Base-by-base conservation (phyloP, 2,329 filamentous ascomycete genomes). In the Pseudocercospora fuligena region DNA sequence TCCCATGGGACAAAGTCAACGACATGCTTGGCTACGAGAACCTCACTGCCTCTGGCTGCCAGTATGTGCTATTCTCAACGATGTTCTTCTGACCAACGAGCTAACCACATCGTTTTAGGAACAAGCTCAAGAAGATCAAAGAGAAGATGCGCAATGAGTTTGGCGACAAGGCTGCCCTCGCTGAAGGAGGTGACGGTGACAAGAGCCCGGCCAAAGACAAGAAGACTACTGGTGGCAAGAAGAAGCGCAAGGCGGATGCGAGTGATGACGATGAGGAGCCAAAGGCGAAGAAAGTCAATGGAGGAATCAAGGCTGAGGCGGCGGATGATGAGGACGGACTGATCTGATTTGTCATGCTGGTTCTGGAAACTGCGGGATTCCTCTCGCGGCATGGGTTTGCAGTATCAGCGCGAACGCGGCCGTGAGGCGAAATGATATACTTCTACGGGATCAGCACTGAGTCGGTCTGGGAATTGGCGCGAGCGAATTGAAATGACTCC, bases 41-140 rank as follows among this genome's bases (percentile, higher is more conserved):
- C 16, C 23, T 6, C 29, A 58, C 54, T 1, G 27, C 54, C 2
- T 3, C 16, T 3, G 54, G 8, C 4, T 58, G 54, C 54, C 1
- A 4, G 54, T 58, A 23, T 8, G 54, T 57, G 16, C 16, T 29
- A 1, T 3, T n/a, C 23, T 7, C 11, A 3, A 6, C 23, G 29
- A 14, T 29, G 2, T 7, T 3, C 5, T 36, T 6, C 1, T 36
- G 16, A 23, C 29, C 2, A 12, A 6, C 4, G 25, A n/a, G 27
- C 53, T 19, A 9, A 19, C 7, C 9, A 25, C 31, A 21, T 5
- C n/a, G 27, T 14, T 5, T 6, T 14, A 57, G 53, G 25, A 57
- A 57, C 54, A 58, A 58, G 54, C 27, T 58, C 16, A 58, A 58
- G 8, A 58, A 58, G 54, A 58, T 58, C 54, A 58, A 57, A 23